Evolutionary conservation across 148 eudicot species (phyloP).

Genomic region (Rhododendron simsii): DNA sequence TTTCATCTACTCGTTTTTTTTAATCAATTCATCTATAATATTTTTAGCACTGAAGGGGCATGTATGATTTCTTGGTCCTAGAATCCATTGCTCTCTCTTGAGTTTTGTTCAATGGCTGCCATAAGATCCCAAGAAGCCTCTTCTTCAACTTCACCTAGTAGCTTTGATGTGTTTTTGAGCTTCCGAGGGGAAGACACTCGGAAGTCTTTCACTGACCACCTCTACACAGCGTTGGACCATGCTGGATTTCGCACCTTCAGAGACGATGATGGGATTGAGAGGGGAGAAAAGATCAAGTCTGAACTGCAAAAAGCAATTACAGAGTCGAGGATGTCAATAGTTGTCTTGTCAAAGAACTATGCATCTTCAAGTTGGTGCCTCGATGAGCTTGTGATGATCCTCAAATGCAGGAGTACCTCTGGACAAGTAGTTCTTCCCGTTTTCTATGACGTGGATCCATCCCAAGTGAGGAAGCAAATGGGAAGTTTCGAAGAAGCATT

Average conservation of each 20-base stretch:
- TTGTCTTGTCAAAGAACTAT: not conserved
- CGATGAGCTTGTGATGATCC: not conserved
- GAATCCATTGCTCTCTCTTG: not conserved
- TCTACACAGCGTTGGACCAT: not conserved
- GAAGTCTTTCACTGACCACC: not conserved
- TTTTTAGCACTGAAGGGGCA: too few species aligned
- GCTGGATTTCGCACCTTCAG: not conserved
- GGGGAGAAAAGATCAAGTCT: not conserved
- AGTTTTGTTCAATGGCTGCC: not conserved
- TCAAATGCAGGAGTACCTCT: not conserved
- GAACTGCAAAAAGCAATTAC: not conserved
- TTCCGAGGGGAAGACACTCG: not conserved
- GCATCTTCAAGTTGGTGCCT: slow-evolving; percentile 1
- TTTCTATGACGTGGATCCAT: not conserved
- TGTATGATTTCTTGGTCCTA: not conserved
- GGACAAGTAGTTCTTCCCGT: not conserved
- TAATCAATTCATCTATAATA: not conserved
- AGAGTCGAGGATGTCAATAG: not conserved
- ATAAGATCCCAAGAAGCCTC: not conserved
- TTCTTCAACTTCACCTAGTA: not conserved
- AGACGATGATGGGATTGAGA: not conserved
- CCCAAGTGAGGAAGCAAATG: not conserved
- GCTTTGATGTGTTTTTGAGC: not conserved
- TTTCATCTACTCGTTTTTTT: too few species aligned
- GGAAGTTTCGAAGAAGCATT: not conserved